Percentiles rank a stretch among this genome's conserved stretches.
Conservation (phyloP, 768 basidiomycete genomes). For the Mycena vitilis region DNA sequence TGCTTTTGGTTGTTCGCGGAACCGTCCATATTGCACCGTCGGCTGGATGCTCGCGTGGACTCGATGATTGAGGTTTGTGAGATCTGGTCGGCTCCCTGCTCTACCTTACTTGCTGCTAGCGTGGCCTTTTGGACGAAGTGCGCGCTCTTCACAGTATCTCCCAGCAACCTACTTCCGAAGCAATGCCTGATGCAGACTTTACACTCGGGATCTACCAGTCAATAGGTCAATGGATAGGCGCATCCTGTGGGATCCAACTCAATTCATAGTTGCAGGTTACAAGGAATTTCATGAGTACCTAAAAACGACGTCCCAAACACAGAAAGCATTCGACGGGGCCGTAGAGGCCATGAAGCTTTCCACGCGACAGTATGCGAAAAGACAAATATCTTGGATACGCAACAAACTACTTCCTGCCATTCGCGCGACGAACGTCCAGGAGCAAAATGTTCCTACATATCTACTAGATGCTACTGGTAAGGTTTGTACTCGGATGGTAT, state of each 20-base stretch:
- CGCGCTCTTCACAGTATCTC: conserved; percentile 53
- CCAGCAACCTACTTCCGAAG: conserved; percentile 14
- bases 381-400: conserved; percentile 92
- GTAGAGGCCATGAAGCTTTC: conserved; percentile 86
- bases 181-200: conserved; percentile 57
- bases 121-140: conserved; percentile 87
- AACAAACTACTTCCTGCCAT: conserved; percentile 88
- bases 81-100: conserved; percentile 2
- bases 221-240: conserved; percentile 68
- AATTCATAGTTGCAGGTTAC: conserved; percentile 70
- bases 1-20: conserved; percentile 93
- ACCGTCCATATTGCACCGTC: conserved; percentile 65
- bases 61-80: conserved; percentile 84
- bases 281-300: conserved; percentile 88
- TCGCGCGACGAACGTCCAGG: conserved; percentile 57
- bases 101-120: conserved; percentile 51
- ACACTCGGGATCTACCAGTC: conserved; percentile 93
- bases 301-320: conserved; percentile 51
- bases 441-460: conserved; percentile 52
- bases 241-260: not conserved
- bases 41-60: conserved; percentile 86
- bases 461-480: conserved; percentile 78
- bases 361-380: conserved; percentile 91
- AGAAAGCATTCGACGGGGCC: conserved; percentile 62
- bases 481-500: conserved; percentile 28